Evolutionary conservation across 2,329 filamentous ascomycete genomes (phyloP), one percentile per base, ranked within the genome.

Genomic region (Chaetoscypha palmicola): DNA sequence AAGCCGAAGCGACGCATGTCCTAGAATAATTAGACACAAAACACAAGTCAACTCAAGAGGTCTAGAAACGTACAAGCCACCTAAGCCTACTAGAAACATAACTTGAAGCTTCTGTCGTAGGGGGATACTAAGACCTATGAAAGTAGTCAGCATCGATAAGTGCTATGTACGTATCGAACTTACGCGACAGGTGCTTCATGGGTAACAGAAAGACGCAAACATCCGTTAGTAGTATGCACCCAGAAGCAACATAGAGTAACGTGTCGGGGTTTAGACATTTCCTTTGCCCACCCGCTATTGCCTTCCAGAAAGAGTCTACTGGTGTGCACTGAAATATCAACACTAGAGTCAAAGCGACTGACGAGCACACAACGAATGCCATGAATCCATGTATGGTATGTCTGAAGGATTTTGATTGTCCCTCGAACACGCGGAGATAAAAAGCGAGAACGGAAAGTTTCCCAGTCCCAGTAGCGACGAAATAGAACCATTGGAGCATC

Each of bases 371-470:
- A 11, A 38, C 17, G 16, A 45, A 45, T 8, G 19, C 35, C 30
- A 45, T 39, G 10, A 10, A 31, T 9, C 26, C 34, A 12, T 33
- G 24, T 5, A 45, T 34, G 20, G 39, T n/a, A 19, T n/a, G 20
- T 21, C 42, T 26, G n/a, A 45, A 45, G 4, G 20, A 20, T n/a
- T 21, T 16, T 11, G 42, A 45, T 22, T 38, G 42, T 21, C 24
- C 28, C 28, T 38, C 26, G 36, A 45, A 45, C 17, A 45, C 22
- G 28, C 42, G 42, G 12, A 45, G 42, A 17, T 39, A 45, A 24
- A 45, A 36, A 4, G 42, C 20, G 10, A 45, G 30, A 19, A 45
- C 34, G 16, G 42, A 45, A 4, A 45, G 22, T 33, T 45, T 45
- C 9, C 37, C 22, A n/a, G 21, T 19, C 17, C 35, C 42, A 22